These are phyloP conservation scores for Pleurotus cornucopiae DNA, from an alignment of 768 basidiomycete species.

Conservation along the genomic window DNA sequence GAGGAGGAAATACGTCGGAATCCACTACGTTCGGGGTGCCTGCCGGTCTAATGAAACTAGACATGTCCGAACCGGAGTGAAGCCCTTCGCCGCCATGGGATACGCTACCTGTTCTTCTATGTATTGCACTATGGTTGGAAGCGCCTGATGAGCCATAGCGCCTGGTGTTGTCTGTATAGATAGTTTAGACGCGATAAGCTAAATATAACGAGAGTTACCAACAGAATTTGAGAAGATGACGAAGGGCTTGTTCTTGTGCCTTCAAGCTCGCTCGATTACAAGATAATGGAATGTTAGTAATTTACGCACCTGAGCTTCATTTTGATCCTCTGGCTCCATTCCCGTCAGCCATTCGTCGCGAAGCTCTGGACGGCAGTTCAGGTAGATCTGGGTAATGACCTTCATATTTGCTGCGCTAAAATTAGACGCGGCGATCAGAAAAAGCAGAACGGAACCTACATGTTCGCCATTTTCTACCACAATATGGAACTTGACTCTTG, in stretches of 20 bases:
- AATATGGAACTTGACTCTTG: constrained; percentile 98
- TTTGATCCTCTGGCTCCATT: constrained; percentile 84
- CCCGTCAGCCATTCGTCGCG: constrained; percentile 98
- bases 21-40: constrained; percentile 78
- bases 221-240: constrained; percentile 95
- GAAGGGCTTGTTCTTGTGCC: constrained; percentile 94
- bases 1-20: constrained; percentile 92
- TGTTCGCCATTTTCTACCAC: constrained; percentile 96
- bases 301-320: constrained; percentile 77
- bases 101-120: constrained; percentile 80
- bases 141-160: constrained; percentile 70
- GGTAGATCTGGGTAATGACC: constrained; percentile 96
- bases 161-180: constrained; percentile 74
- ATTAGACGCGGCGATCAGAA: constrained; percentile 4
- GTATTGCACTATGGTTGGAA: constrained; percentile 46
- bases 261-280: constrained; percentile 24
- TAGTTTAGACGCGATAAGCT: constrained; percentile 6
- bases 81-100: constrained; percentile 78
- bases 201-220: constrained; percentile 23
- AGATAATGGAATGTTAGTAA: constrained; percentile 1
- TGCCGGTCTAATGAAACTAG: constrained; percentile 66
- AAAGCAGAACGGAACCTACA: constrained; percentile 44
- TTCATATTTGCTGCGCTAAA: constrained; percentile 89
- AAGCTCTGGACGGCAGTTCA: constrained; percentile 94
- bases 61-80: constrained; percentile 70